These are phyloP conservation scores for Exophiala sideris DNA, from an alignment of 2,329 filamentous ascomycete species.

Conservation along the genomic window DNA sequence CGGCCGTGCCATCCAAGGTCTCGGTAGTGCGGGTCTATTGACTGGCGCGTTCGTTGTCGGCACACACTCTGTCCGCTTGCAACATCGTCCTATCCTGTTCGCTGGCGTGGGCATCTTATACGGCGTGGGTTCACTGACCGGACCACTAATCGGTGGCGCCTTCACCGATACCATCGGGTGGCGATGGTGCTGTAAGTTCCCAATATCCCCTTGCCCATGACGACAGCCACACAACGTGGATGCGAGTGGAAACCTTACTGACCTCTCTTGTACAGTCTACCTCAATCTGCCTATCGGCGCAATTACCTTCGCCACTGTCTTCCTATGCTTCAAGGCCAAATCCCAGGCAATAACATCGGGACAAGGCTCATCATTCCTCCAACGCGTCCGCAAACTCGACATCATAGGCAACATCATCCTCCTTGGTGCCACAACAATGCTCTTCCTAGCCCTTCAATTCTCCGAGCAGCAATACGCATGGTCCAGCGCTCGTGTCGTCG, in stretches of 20 bases:
- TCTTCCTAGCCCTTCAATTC: slow-evolving; percentile 25
- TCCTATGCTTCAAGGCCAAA: slow-evolving; percentile 14
- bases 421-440: slow-evolving; percentile 33
- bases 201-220: neutral
- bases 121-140: slow-evolving; percentile 32
- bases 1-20: slow-evolving; percentile 34
- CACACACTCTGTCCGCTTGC: slow-evolving; percentile 32
- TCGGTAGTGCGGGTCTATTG: slow-evolving; percentile 33
- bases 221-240: slow-evolving; percentile 22
- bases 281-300: slow-evolving; percentile 39
- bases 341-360: neutral
- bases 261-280: slow-evolving; percentile 24
- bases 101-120: slow-evolving; percentile 32
- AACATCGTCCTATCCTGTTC: slow-evolving; percentile 35
- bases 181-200: slow-evolving; percentile 29
- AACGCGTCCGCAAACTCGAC: slow-evolving; percentile 42
- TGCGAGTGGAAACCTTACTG: neutral
- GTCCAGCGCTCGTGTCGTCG: slow-evolving; percentile 35
- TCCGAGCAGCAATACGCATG: slow-evolving; percentile 28
- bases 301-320: slow-evolving; percentile 33
- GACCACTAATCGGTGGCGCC: slow-evolving; percentile 37
- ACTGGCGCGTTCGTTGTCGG: slow-evolving; percentile 45
- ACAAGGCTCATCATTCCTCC: slow-evolving; percentile 3
- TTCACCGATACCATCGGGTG: slow-evolving; percentile 32
- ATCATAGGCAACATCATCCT: slow-evolving; percentile 60